Evolutionary conservation across 208 protist species (phyloP).

Genomic region (Leishmania arabica): DNA sequence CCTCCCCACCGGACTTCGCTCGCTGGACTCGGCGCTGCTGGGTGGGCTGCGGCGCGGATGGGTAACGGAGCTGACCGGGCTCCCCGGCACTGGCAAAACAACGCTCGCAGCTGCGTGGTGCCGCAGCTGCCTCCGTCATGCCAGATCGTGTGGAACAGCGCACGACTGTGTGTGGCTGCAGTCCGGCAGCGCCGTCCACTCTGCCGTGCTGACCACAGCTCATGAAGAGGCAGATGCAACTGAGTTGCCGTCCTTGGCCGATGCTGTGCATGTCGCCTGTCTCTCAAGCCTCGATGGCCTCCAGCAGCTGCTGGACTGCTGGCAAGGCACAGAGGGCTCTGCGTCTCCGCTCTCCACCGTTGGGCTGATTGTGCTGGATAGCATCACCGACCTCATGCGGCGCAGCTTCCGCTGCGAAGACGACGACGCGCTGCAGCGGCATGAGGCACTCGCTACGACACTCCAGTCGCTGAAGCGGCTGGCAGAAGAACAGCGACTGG

Average conservation of each 20-base stretch:
- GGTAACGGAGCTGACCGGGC: slow-evolving; percentile 64
- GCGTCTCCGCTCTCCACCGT: slow-evolving; percentile 8
- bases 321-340: not conserved
- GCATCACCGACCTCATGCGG: slow-evolving; percentile 46
- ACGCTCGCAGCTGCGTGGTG: slow-evolving; percentile 34
- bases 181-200: slow-evolving; percentile 4
- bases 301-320: slow-evolving; percentile 19
- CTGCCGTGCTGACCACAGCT: slow-evolving; percentile 7
- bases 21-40: slow-evolving; percentile 49
- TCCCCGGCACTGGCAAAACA: slow-evolving; percentile 36
- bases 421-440: slow-evolving; percentile 43
- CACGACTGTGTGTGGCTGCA: slow-evolving; percentile 30
- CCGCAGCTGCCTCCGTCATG: not conserved
- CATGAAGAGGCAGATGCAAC: not conserved
- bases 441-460: slow-evolving; percentile 39
- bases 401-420: slow-evolving; percentile 43
- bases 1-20: slow-evolving; percentile 36
- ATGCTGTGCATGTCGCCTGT: slow-evolving; percentile 18
- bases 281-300: slow-evolving; percentile 16
- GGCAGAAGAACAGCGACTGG: slow-evolving; percentile 38
- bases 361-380: slow-evolving; percentile 66
- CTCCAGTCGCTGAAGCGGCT: slow-evolving; percentile 59
- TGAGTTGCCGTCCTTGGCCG: not conserved
- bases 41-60: slow-evolving; percentile 50
- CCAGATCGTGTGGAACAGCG: not conserved